Conservation (phyloP, 768 basidiomycete species). For the Russula sp. region DNA sequence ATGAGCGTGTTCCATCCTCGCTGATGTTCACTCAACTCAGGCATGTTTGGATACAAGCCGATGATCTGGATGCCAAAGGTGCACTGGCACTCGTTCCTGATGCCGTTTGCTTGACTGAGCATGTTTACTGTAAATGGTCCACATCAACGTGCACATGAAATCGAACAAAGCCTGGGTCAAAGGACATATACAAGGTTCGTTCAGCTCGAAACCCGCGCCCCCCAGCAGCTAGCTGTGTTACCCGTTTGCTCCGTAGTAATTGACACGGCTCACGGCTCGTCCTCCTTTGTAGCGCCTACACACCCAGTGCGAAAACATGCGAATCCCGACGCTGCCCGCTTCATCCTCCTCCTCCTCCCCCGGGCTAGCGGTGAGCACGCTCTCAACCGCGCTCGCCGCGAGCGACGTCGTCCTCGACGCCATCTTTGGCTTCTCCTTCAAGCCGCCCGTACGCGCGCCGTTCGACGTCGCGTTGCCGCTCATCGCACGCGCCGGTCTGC, state of each 20-base stretch:
- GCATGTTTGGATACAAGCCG: conserved; percentile 87
- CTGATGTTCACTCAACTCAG: conserved; percentile 31
- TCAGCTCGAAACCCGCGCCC: neutral
- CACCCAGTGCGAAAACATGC: conserved; percentile 83
- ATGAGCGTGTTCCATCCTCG: too few relatives aligned
- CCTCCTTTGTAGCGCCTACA: conserved; percentile 54
- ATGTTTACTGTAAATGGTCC: neutral
- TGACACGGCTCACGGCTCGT: too few relatives aligned
- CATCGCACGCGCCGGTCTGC: conserved; percentile 54
- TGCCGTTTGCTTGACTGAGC: neutral
- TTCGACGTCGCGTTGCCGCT: conserved; percentile 73
- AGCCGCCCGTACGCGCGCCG: conserved; percentile 80
- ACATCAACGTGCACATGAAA: neutral
- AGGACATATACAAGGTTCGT: conserved; percentile 81
- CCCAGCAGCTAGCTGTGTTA: too few relatives aligned
- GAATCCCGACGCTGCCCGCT: conserved; percentile 58
- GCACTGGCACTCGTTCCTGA: neutral
- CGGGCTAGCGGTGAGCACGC: conserved; percentile 28
- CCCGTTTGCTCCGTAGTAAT: neutral
- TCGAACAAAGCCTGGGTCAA: conserved; percentile 72
- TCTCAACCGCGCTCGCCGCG: conserved; percentile 43
- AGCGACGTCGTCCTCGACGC: conserved; percentile 89
- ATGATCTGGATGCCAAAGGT: conserved; percentile 95
- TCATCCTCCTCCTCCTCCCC: conserved; percentile 29
- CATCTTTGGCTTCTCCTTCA: conserved; percentile 97